Evolutionary conservation across 768 basidiomycete species (phyloP).

Genomic region (Podaxis sp.): DNA sequence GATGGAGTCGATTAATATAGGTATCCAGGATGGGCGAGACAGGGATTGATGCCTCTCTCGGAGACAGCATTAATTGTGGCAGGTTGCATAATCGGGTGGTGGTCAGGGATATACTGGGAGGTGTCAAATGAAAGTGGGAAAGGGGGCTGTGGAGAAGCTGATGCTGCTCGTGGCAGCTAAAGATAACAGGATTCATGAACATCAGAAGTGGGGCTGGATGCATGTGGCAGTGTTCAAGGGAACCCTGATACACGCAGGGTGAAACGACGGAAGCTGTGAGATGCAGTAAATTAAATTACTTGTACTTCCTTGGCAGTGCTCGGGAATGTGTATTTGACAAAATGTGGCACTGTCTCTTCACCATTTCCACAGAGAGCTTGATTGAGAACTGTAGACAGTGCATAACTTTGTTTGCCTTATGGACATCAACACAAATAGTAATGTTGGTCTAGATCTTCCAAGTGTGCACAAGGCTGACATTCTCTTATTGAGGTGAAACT

Average conservation of each 20-base stretch:
- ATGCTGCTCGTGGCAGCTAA: slow-evolving; percentile 11
- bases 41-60: slow-evolving; percentile 25
- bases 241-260: not conserved
- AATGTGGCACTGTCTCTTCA: too few relatives aligned
- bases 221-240: not conserved
- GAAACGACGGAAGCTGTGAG: not conserved
- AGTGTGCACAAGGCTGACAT: too few relatives aligned
- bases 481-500: too few relatives aligned
- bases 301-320: too few relatives aligned
- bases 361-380: too few relatives aligned
- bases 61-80: slow-evolving; percentile 27
- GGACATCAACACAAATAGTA: too few relatives aligned
- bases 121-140: slow-evolving; percentile 67
- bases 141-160: slow-evolving; percentile 53
- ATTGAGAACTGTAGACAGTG: too few relatives aligned
- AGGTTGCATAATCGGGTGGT: slow-evolving; percentile 54
- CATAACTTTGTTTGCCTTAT: too few relatives aligned
- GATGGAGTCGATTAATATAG: slow-evolving; percentile 31
- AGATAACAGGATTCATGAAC: not conserved
- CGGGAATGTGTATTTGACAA: too few relatives aligned
- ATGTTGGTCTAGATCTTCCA: too few relatives aligned
- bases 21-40: slow-evolving; percentile 47
- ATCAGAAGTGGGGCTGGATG: not conserved
- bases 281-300: not conserved
- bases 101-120: slow-evolving; percentile 73